phyloP scores from a whole-genome alignment of 1,139 yeast genomes.

The Starmera stellimalicola region DNA sequence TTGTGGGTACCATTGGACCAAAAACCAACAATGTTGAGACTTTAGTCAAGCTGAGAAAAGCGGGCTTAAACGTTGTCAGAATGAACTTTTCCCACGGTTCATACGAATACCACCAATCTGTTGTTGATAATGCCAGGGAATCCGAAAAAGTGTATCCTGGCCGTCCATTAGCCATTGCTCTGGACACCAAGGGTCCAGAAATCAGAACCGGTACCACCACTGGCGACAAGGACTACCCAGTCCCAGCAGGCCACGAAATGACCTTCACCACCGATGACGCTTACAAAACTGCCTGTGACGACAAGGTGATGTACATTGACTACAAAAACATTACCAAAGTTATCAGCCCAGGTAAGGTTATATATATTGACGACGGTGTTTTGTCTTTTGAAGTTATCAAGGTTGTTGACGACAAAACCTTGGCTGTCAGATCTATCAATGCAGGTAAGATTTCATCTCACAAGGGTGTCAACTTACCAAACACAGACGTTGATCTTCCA shows the following conservation, averaged over 20 bases:
- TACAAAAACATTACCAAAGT: slow-evolving; percentile 95
- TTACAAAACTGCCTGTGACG: slow-evolving; percentile 64
- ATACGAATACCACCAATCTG: slow-evolving; percentile 93
- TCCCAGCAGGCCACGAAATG: slow-evolving; percentile 83
- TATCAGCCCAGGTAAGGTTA: slow-evolving; percentile 75
- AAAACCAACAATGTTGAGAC: slow-evolving; percentile 87
- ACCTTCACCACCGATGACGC: slow-evolving; percentile 84
- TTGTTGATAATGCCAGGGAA: slow-evolving; percentile 90
- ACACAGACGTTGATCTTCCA: slow-evolving; percentile 97
- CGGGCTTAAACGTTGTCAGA: slow-evolving; percentile 95
- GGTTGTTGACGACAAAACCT: slow-evolving; percentile 66
- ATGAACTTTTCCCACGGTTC: slow-evolving; percentile 99
- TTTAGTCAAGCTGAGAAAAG: slow-evolving; percentile 82
- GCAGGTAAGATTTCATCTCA: slow-evolving; percentile 94
- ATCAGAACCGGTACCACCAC: slow-evolving; percentile 95
- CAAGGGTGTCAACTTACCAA: slow-evolving; percentile 99
- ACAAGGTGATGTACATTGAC: slow-evolving; percentile 78
- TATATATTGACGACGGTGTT: slow-evolving; percentile 96
- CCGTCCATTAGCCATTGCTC: slow-evolving; percentile 96
- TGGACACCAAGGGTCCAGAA: slow-evolving; percentile 99
- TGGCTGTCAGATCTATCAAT: slow-evolving; percentile 83
- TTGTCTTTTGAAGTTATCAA: slow-evolving; percentile 88
- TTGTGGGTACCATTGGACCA: slow-evolving; percentile 97
- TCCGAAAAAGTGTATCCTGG: slow-evolving; percentile 88
- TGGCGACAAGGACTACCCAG: slow-evolving; percentile 71